Base-by-base conservation (phyloP, 345 rosid genomes). In the Pelargonium nanum region DNA sequence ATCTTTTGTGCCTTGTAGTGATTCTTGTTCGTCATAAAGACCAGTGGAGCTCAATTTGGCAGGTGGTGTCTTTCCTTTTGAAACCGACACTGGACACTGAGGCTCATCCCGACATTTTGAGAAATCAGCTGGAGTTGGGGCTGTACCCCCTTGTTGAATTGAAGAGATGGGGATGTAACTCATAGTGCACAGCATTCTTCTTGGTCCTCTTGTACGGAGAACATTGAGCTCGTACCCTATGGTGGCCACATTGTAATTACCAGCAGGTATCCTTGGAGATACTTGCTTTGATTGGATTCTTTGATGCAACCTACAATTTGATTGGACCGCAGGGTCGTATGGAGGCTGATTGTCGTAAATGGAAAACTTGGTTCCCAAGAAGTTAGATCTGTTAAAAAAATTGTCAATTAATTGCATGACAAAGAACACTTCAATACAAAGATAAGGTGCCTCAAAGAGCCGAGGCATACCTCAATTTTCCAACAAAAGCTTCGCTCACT, bases 311-410 rank as follows among this genome's bases (percentile, higher is more conserved):
- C 50, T 69, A 40, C 40, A 48, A 62, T 57, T 70, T 55, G 79
- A 67, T n/a, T 59, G 71, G 59, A 65, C 53, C 26, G 73, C 68
- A 28, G 77, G 48, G 28, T 67, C 62, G 57, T 34, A 21, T 5
- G 75, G 86, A 67, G 85, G 88, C 67, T 78, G 88, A 73, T 76
- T 69, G 60, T 87, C 93, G 24, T 70, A 79, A 61, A 89, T 77
- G 61, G 87, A 80, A 74, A 92, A 92, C 68, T 87, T 92, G 45
- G 95, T 92, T 51, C 98, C 96, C 15, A 92, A 72, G 73, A 92
- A 89, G 78, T 92, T 92, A 34, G 98, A 89, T 83, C 96, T 92
- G 80, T 62, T 60, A 9, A 65, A 74, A 59, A 63, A 40, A 34
- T 61, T 45, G 25, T 20, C 62, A 23, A 45, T 66, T 28, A 77